Base-by-base conservation (phyloP, 768 basidiomycete genomes). In the Lactarius quietus region DNA sequence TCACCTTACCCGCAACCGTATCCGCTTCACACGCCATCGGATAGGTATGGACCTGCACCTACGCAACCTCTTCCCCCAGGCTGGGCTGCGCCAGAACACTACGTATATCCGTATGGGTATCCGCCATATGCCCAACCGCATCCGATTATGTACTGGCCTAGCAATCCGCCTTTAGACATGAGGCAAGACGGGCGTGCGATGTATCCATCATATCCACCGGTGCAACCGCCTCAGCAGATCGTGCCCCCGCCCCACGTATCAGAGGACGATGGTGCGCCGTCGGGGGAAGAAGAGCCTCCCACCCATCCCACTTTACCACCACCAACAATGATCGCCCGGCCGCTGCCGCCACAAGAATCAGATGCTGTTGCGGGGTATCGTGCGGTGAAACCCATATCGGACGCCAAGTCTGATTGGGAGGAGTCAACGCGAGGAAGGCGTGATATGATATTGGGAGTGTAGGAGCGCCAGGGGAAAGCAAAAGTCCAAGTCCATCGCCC, bases 121-220 rank as follows among this genome's bases (percentile, higher is more conserved):
- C 65, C 65, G 1, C 57, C 56, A 62, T 66, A 66, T 28, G 57
- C 41, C 3, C 65, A 62, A 45, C 38, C 65, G 3, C 77, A 76
- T 63, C 77, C 78, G 6, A 75, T 80, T 36, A 68, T 76, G 58
- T 77, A 75, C 63, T 82, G 81, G 82, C 73, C 74, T 29, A 74
- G 59, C 56, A 67, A 65, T 64, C 48, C 41, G 39, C 67, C 38
- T 60, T 57, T 60, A 55, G 59, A 68, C 54, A 35, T 58, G 31
- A 54, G 56, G 52, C 57, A 61, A 51, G 62, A 68, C 7, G 58
- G 54, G 20, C 52, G 55, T 23, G 15, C 59, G 17, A 58, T 66
- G 4, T 66, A 60, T 59, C 60, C 58, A 12, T 41, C 62, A 18
- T 66, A 69, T 61, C 63, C 67, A 43, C 64, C 62, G 59, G 38